Base-by-base conservation (phyloP, 805 yeast species). In the Groenewaldozyma tartarivorans region DNA sequence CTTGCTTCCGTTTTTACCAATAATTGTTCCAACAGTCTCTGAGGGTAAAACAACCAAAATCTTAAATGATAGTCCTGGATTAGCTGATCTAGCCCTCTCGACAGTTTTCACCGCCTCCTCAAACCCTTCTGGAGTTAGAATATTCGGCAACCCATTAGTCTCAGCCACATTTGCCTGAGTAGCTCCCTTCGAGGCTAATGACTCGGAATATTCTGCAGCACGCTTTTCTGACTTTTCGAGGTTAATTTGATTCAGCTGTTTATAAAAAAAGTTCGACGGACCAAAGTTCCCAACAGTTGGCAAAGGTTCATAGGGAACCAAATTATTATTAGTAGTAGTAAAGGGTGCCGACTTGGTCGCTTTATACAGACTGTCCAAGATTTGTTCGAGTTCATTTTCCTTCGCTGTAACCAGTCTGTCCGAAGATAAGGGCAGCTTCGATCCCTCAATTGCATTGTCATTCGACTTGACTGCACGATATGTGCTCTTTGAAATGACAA, bases 1-100 rank as follows among this genome's bases (percentile, higher is more conserved):
- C 50, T 77, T 80, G 54, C 78, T 77, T 21, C 94, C 94, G 30
- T 83, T 82, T 60, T 75, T 81, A 2, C 94, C 94, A 47, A 83
- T 83, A 18, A 83, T 77, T 30, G 81, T 72, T 1, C 94, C 94
- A 29, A 83, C 85, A 7, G 29, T 24, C 11, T 24, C 29, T 9
- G 29, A 7, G 13, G 29, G 29, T 7, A 24, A n/a, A n/a, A n/a
- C n/a, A n/a, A n/a, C n/a, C n/a, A n/a, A n/a, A n/a, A n/a, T n/a
- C n/a, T n/a, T n/a, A n/a, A n/a, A n/a, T n/a, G n/a, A n/a, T n/a
- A n/a, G n/a, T n/a, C n/a, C n/a, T n/a, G n/a, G n/a, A n/a, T n/a
- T n/a, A n/a, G n/a, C n/a, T n/a, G n/a, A n/a, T n/a, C n/a, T n/a
- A n/a, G n/a, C n/a, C n/a, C n/a, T n/a, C n/a, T n/a, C n/a, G n/a